Percentiles rank a stretch among this genome's conserved stretches.
Evolutionary conservation across 768 basidiomycete species (phyloP).

Genomic region (Pleurotus citrinopileatus): DNA sequence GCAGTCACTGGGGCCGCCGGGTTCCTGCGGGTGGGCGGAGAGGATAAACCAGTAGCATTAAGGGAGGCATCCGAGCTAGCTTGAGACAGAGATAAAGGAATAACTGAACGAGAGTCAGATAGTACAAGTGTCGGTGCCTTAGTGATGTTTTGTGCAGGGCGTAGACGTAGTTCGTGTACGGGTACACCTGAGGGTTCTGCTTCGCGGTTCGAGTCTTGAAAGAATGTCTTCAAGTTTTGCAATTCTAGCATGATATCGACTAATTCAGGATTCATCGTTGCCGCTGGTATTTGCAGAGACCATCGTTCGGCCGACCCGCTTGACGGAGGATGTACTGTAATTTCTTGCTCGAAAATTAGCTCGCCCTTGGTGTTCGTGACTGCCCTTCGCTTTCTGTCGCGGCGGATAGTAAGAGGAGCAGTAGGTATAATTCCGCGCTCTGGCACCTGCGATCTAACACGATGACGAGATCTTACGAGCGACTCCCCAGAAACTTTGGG

Average conservation of each 20-base stretch:
- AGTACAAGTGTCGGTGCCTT: slow-evolving; percentile 36
- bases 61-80: slow-evolving; percentile 24
- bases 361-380: slow-evolving; percentile 11
- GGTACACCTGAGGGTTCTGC: slow-evolving; percentile 14
- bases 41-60: slow-evolving; percentile 14
- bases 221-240: slow-evolving; percentile 35
- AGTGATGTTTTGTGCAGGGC: slow-evolving; percentile 15
- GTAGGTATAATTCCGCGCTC: slow-evolving; percentile 7
- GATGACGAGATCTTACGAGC: slow-evolving; percentile 32
- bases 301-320: slow-evolving; percentile 26
- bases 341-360: slow-evolving; percentile 32
- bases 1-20: neutral
- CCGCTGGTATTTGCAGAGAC: slow-evolving; percentile 31
- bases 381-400: slow-evolving; percentile 1
- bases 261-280: slow-evolving; percentile 34
- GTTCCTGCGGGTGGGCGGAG: neutral
- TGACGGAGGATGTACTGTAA: slow-evolving; percentile 21
- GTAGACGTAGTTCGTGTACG: neutral
- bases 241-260: slow-evolving; percentile 39
- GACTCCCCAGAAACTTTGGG: slow-evolving; percentile 43
- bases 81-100: slow-evolving; percentile 28
- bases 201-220: slow-evolving; percentile 26
- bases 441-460: slow-evolving; percentile 12
- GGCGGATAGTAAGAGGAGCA: slow-evolving; percentile 19
- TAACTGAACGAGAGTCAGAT: slow-evolving; percentile 38